phyloP scores from a whole-genome alignment of 2,329 filamentous ascomycete genomes.

The Alternaria ventricosa region DNA sequence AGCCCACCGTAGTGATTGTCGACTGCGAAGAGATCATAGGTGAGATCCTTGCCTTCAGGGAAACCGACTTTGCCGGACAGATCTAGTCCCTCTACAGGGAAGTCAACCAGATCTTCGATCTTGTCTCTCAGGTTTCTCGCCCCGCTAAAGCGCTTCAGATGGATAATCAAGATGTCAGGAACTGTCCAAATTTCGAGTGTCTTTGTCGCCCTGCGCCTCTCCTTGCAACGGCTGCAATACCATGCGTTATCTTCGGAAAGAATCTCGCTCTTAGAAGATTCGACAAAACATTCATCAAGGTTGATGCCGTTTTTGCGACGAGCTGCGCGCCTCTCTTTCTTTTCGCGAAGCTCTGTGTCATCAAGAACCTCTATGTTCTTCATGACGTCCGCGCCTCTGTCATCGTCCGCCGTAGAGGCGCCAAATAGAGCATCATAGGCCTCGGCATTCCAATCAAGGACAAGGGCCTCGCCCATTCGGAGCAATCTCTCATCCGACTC shows the following conservation, averaged over 20 bases:
- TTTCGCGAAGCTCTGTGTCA: slow-evolving; percentile 67
- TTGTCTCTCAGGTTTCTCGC: slow-evolving; percentile 85
- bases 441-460: slow-evolving; percentile 82
- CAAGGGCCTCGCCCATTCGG: slow-evolving; percentile 80
- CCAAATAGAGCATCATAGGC: slow-evolving; percentile 75
- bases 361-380: slow-evolving; percentile 61
- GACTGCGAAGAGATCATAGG: slow-evolving; percentile 93
- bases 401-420: slow-evolving; percentile 50
- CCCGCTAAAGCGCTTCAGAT: slow-evolving; percentile 94
- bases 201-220: slow-evolving; percentile 89
- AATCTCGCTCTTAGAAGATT: slow-evolving; percentile 93
- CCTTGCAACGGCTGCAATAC: slow-evolving; percentile 97
- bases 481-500: slow-evolving; percentile 69
- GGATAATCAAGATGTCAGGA: slow-evolving; percentile 92
- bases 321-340: slow-evolving; percentile 66
- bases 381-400: slow-evolving; percentile 68
- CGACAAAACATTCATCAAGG: slow-evolving; percentile 88
- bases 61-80: slow-evolving; percentile 79
- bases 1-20: slow-evolving; percentile 95
- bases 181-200: slow-evolving; percentile 97
- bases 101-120: slow-evolving; percentile 88
- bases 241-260: slow-evolving; percentile 95
- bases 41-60: slow-evolving; percentile 78
- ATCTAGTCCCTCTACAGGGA: slow-evolving; percentile 86
- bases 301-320: slow-evolving; percentile 79